Conservation (phyloP, 2,329 filamentous ascomycete genomes). For the Boeremia lycopersici region DNA sequence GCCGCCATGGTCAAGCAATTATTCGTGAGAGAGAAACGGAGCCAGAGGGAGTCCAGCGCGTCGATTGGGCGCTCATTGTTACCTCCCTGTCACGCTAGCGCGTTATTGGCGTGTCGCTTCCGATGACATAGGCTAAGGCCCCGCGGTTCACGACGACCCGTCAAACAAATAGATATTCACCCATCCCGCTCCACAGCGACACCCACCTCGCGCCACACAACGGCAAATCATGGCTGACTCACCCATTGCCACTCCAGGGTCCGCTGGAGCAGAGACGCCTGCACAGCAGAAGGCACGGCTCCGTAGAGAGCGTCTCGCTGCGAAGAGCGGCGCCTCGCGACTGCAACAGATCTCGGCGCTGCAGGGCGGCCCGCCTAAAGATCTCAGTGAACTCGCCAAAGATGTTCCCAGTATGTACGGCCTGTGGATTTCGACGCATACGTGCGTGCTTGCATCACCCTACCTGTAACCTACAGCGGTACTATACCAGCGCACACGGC, state of each 20-base stretch:
- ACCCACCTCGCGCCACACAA: background rate
- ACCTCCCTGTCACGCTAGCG: background rate
- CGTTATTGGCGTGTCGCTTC: background rate
- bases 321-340: slow-evolving; percentile 74
- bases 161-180: background rate
- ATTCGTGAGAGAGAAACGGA: background rate
- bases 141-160: slow-evolving; percentile 11
- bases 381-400: slow-evolving; percentile 42
- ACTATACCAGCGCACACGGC: slow-evolving; percentile 14
- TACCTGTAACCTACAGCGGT: background rate
- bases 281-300: slow-evolving; percentile 68
- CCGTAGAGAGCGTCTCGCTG: slow-evolving; percentile 78
- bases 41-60: too few relatives aligned
- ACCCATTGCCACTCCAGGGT: slow-evolving; percentile 22
- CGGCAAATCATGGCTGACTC: slow-evolving; percentile 33
- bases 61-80: slow-evolving; percentile 1
- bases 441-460: background rate
- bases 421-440: background rate
- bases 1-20: background rate
- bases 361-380: slow-evolving; percentile 57
- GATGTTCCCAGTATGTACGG: slow-evolving; percentile 40
- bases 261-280: slow-evolving; percentile 44
- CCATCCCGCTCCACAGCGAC: background rate
- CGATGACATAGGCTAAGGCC: slow-evolving; percentile 10
- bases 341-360: slow-evolving; percentile 77